Base-by-base conservation (phyloP, 192 early-diverging fungal species). In the Kickxella alabastrina region DNA sequence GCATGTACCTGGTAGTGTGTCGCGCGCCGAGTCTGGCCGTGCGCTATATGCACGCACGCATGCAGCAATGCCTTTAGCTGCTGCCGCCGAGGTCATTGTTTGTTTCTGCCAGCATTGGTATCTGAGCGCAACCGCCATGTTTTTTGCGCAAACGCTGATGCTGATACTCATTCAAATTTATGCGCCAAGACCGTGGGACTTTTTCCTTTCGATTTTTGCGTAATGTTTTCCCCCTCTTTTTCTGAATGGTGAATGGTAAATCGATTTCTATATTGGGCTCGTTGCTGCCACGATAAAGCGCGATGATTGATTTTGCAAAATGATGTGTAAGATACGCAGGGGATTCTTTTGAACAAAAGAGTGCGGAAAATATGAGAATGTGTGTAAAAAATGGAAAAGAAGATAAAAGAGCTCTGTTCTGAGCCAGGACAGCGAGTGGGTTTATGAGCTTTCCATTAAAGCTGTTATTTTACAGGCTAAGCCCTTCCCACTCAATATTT, bases 41-140 rank as follows among this genome's bases (percentile, higher is more conserved):
- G 72, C 64, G 40, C 64, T 68, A 57, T 75, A 68, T 34, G 57
- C 53, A 19, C 72, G 68, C n/a, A 26, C 40, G 10, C 35, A 13
- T 40, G 35, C 38, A n/a, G 21, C 22, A 25, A 3, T 25, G 49
- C 7, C 17, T 10, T 5, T n/a, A 3, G 45, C 28, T 23, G 21
- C 21, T 12, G 31, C 43, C 24, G 27, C 26, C 43, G 28, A 28
- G 15, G 15, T 15, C 7, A n/a, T 56, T 42, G 28, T 41, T 28
- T 29, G 24, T 21, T 22, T 48, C 6, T 12, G 31, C 31, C 31
- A 32, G 31, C 31, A 32, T 6, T 12, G 31, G 6, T 12, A 32
- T 17, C 42, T 23, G 2, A 22, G n/a, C 39, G 46, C 46, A 32
- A 26, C 24, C 1, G 27, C 44, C 28, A 18, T 45, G 28, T 15